Base-by-base conservation (phyloP, 2,329 filamentous ascomycete genomes). In the Penicillium sp. region DNA sequence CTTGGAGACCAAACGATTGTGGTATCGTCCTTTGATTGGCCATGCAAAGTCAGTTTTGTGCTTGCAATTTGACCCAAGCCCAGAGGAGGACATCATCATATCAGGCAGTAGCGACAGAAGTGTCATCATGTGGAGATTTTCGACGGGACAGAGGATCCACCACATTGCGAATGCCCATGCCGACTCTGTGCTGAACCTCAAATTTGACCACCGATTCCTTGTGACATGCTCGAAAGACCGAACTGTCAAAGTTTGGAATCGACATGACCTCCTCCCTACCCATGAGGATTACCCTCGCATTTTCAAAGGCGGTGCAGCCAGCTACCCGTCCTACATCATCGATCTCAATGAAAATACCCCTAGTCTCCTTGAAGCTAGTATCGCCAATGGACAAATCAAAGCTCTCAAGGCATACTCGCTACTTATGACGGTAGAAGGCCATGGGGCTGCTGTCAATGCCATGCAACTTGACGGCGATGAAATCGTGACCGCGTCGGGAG, bases 141-240 rank as follows among this genome's bases (percentile, higher is more conserved):
- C 90, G 0, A 97, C 90, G 0, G 93, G 93, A 3, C 76, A 90
- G 61, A 80, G 88, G 61, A 70, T 97, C 9, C 86, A 90, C 61
- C 83, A 83, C 48, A 80, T 97, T 29, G 76, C 76, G 1, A 77
- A 81, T 39, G 91, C 91, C 0, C 93, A 98, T 65, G 75, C 77
- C 28, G 93, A 98, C 67, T 95, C 91, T 0, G 90, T 98, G 0
- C 75, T 98, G 12, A 97, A 97, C 62, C 82, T 98, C 48, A 82
- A 88, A 52, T 98, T 97, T 57, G 90, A 97, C 64, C 85, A 88
- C 56, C 82, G 88, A 7, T 94, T 94, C 53, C 77, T 98, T 4
- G 89, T 97, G 9, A 98, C 93, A 0, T 97, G 93, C 62, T 97
- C 91, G 42, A 98, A 98, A 67, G 93, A 98, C 68, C 94, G 90